Evolutionary conservation across 164 flowering plant genomes (phyloP).

Genomic region (Buxus sempervirens): DNA sequence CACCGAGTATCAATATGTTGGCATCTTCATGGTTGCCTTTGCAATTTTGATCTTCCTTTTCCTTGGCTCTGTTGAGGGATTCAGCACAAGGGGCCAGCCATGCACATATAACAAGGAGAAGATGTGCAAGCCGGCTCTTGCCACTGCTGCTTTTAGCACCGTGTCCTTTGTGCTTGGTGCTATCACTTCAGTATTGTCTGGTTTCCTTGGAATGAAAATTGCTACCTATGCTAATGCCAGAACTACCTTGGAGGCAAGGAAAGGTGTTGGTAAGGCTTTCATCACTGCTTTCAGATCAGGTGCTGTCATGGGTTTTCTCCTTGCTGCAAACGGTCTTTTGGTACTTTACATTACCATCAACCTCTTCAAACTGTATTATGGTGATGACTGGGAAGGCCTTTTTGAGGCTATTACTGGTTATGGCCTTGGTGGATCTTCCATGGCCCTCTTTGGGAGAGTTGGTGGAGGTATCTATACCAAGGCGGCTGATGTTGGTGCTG

Average conservation of each 20-base stretch:
- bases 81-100: constrained; percentile 11
- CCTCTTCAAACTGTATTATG: constrained; percentile 19
- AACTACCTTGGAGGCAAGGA: constrained; percentile 22
- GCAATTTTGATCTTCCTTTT: constrained; percentile 21
- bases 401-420: constrained; percentile 24
- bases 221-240: constrained; percentile 24
- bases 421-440: constrained; percentile 25
- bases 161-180: constrained; percentile 21
- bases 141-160: constrained; percentile 20
- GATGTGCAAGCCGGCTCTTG: constrained; percentile 23
- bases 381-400: constrained; percentile 24
- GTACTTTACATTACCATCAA: constrained; percentile 18
- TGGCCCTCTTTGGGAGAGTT: constrained; percentile 25
- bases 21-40: constrained; percentile 22
- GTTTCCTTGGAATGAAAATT: constrained; percentile 25
- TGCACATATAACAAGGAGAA: constrained; percentile 11
- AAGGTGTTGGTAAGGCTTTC: constrained; percentile 24
- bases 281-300: constrained; percentile 21
- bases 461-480: constrained; percentile 26
- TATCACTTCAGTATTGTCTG: constrained; percentile 18
- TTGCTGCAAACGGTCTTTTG: constrained; percentile 22
- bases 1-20: constrained; percentile 22
- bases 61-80: constrained; percentile 21
- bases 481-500: constrained; percentile 29
- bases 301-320: constrained; percentile 22